Evolutionary conservation across 129 eudicot genomes (phyloP), one percentile per base, ranked within the genome.

Genomic region (Chrysanthemum makinoi): DNA sequence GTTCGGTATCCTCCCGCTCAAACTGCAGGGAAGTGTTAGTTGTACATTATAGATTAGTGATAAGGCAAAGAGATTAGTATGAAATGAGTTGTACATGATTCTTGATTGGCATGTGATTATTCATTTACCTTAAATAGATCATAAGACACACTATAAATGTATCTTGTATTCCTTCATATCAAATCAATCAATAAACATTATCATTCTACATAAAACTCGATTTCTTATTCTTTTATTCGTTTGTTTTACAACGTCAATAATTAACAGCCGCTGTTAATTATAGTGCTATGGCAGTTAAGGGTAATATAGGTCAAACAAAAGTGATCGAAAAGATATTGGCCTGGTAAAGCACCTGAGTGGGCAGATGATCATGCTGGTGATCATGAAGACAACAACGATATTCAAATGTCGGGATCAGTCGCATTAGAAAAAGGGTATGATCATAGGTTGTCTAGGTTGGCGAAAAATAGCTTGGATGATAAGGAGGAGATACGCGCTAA

Each of bases 271-370:
- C 97, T 20, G 93, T 87, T 51, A 87, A 90, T 67, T 96, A 87
- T 72, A 73, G 90, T 13, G 76, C 86, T 4, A 89, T 87, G n/a
- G 92, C 92, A 7, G 58, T 89, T 70, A 80, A 95, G 66, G 22
- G 22, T 20, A 20, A 20, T 20, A 20, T 20, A 20, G 22, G 22
- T 61, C 95, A 92, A 75, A 92, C 96, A 17, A 89, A 89, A 67
- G n/a, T n/a, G n/a, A n/a, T 97, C 90, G 17, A 94, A 94, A 69
- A 77, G 99, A 46, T 89, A 94, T 65, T 89, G 98, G 97, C 93
- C 98, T n/a, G 98, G 98, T 33, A 94, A 89, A 81, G 98, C 98
- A 15, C 98, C 97, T 2, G 97, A 94, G 72, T 94, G 97, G 98
- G 97, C 97, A 2, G 97, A 89, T 63, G 9, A 39, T 35, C 44